These are phyloP conservation scores for Cyberlindnera galapagoensis DNA, from an alignment of 805 yeast species.

Conservation along the genomic window DNA sequence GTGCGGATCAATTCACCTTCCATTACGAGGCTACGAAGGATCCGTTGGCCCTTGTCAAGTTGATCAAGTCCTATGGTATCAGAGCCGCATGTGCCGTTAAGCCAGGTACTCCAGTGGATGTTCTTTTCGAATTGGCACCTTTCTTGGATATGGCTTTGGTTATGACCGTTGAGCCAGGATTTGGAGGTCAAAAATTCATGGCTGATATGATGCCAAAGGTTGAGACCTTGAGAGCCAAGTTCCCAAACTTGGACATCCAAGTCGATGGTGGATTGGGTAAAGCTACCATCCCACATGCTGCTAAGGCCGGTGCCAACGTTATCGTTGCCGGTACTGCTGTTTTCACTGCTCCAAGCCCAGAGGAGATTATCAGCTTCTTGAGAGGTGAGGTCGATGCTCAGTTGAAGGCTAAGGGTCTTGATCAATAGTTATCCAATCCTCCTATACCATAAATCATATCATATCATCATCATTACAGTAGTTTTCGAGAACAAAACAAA, in stretches of 20 bases:
- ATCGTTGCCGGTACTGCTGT: constrained; percentile 97
- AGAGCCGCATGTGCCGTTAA: constrained; percentile 91
- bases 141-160: constrained; percentile 89
- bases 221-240: constrained; percentile 59
- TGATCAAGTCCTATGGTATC: constrained; percentile 77
- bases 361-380: constrained; percentile 62
- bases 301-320: constrained; percentile 96
- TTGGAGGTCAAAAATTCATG: constrained; percentile 98
- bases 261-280: constrained; percentile 96
- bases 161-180: constrained; percentile 99
- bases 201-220: constrained; percentile 95
- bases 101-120: constrained; percentile 88
- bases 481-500: background rate
- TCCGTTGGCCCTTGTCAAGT: constrained; percentile 64
- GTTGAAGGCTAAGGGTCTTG: constrained; percentile 37
- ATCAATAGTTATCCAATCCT: too few relatives aligned
- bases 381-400: constrained; percentile 52
- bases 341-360: constrained; percentile 78
- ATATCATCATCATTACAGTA: background rate
- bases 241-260: constrained; percentile 79
- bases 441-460: too few relatives aligned
- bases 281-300: constrained; percentile 79
- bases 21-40: constrained; percentile 89
- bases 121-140: constrained; percentile 65
- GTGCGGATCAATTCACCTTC: constrained; percentile 94